phyloP scores from a whole-genome alignment of 1,284 basidiomycete species.

The Rhodofomes roseus region DNA sequence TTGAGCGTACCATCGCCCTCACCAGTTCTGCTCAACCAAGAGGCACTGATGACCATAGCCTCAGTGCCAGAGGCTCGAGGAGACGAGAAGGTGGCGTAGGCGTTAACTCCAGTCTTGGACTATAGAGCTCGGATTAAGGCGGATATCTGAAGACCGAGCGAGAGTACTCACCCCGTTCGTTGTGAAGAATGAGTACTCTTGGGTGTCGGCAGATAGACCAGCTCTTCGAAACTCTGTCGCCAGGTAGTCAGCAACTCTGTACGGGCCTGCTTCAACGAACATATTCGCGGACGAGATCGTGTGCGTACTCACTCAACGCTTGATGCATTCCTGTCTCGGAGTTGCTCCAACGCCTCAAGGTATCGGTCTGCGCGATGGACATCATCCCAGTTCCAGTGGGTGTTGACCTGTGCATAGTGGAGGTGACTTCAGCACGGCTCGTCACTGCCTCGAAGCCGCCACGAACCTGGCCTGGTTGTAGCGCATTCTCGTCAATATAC shows the following conservation, averaged over 20 bases:
- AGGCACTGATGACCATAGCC: slow-evolving; percentile 86
- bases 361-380: slow-evolving; percentile 82
- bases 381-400: slow-evolving; percentile 86
- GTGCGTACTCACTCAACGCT: slow-evolving; percentile 59
- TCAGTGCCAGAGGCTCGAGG: slow-evolving; percentile 89
- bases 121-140: not conserved
- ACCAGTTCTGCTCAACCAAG: slow-evolving; percentile 73
- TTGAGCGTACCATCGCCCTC: slow-evolving; percentile 64
- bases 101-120: slow-evolving; percentile 60
- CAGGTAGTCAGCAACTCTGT: slow-evolving; percentile 51
- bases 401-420: slow-evolving; percentile 61
- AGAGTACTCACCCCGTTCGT: slow-evolving; percentile 39
- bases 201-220: slow-evolving; percentile 66
- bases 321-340: slow-evolving; percentile 62
- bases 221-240: slow-evolving; percentile 58
- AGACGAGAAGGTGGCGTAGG: slow-evolving; percentile 79
- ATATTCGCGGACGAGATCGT: not conserved
- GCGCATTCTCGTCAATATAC: slow-evolving; percentile 91
- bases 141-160: not conserved
- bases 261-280: slow-evolving; percentile 33
- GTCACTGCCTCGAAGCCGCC: not conserved
- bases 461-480: slow-evolving; percentile 82
- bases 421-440: not conserved
- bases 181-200: slow-evolving; percentile 60
- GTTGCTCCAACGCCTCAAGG: slow-evolving; percentile 61